Percentiles rank a stretch among this genome's conserved stretches.
Evolutionary conservation across 805 yeast species (phyloP).

Genomic region (Myxozyma vanderwaltii): DNA sequence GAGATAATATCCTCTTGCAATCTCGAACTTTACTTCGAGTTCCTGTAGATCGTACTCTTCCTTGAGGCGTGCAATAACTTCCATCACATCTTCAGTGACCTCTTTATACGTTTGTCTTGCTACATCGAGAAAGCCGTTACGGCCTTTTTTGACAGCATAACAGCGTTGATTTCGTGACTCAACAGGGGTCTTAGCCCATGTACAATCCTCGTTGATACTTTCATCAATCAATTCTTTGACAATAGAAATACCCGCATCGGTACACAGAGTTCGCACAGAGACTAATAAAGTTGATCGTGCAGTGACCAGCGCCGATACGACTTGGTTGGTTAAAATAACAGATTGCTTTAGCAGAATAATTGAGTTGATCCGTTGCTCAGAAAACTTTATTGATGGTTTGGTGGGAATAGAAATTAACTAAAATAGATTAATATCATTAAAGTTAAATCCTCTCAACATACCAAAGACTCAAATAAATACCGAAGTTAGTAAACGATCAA

Average conservation of each 20-base stretch:
- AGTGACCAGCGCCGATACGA: slow-evolving; percentile 33
- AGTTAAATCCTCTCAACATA: background rate
- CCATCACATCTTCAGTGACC: slow-evolving; percentile 45
- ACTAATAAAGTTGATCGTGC: slow-evolving; percentile 25
- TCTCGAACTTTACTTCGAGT: slow-evolving; percentile 45
- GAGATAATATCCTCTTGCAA: slow-evolving; percentile 46
- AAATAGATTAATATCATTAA: background rate
- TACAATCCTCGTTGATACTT: slow-evolving; percentile 48
- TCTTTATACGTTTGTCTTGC: slow-evolving; percentile 49
- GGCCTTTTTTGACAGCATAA: slow-evolving; percentile 50
- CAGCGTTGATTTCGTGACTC: slow-evolving; percentile 50
- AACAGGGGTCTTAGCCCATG: slow-evolving; percentile 47
- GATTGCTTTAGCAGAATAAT: slow-evolving; percentile 48
- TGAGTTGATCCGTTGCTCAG: slow-evolving; percentile 48
- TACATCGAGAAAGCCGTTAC: slow-evolving; percentile 51
- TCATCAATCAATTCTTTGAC: slow-evolving; percentile 40
- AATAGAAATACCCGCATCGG: slow-evolving; percentile 35
- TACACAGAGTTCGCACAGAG: slow-evolving; percentile 37
- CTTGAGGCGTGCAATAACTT: slow-evolving; percentile 38
- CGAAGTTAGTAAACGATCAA: slow-evolving; percentile 48
- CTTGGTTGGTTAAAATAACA: slow-evolving; percentile 35
- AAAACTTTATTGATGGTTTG: slow-evolving; percentile 36
- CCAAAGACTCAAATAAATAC: too few relatives aligned
- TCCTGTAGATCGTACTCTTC: slow-evolving; percentile 35
- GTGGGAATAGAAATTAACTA: slow-evolving; percentile 39